A percentile compares a stretch with the other conserved stretches of the same genome.
These are phyloP conservation scores for Phytophthora agathidicida DNA, from an alignment of 352 stramenopile species.

Conservation along the genomic window DNA sequence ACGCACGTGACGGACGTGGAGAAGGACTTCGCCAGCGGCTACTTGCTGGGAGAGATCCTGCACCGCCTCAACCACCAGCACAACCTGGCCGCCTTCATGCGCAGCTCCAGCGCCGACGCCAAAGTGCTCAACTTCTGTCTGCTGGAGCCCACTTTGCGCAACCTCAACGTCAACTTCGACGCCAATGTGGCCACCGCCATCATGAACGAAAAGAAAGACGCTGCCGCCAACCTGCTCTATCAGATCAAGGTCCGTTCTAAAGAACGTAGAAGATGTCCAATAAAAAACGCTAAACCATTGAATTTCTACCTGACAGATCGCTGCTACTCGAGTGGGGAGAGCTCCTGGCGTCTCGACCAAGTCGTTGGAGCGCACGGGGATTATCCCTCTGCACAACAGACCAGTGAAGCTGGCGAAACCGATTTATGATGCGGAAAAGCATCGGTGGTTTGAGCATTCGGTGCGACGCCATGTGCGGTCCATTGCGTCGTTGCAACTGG, in stretches of 20 bases:
- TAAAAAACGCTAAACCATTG: constrained; percentile 4
- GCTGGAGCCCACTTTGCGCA: constrained; percentile 76
- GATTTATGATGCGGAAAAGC: constrained; percentile 56
- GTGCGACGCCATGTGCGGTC: constrained; percentile 69
- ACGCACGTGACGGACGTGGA: constrained; percentile 67
- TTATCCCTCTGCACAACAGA: constrained; percentile 68
- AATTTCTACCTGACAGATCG: constrained; percentile 36
- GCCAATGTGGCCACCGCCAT: constrained; percentile 73
- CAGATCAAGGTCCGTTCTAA: constrained; percentile 73
- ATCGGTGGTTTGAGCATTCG: constrained; percentile 73
- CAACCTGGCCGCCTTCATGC: constrained; percentile 85
- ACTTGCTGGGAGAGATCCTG: constrained; percentile 86
- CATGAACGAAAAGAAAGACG: constrained; percentile 78
- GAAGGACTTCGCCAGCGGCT: constrained; percentile 84
- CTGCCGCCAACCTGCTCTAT: constrained; percentile 80
- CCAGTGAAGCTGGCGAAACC: constrained; percentile 64
- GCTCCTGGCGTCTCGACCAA: constrained; percentile 58
- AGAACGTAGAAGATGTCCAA: background rate
- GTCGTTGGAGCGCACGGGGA: constrained; percentile 47
- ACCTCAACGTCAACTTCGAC: constrained; percentile 81
- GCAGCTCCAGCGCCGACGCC: constrained; percentile 70
- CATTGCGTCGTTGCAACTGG: constrained; percentile 42
- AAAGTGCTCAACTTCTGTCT: constrained; percentile 92
- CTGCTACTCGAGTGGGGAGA: constrained; percentile 47
- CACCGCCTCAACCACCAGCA: constrained; percentile 89